Percentiles rank a stretch among this genome's conserved stretches.
These are phyloP conservation scores for Lactarius hengduanensis DNA, from an alignment of 768 basidiomycete genomes.

Conservation along the genomic window DNA sequence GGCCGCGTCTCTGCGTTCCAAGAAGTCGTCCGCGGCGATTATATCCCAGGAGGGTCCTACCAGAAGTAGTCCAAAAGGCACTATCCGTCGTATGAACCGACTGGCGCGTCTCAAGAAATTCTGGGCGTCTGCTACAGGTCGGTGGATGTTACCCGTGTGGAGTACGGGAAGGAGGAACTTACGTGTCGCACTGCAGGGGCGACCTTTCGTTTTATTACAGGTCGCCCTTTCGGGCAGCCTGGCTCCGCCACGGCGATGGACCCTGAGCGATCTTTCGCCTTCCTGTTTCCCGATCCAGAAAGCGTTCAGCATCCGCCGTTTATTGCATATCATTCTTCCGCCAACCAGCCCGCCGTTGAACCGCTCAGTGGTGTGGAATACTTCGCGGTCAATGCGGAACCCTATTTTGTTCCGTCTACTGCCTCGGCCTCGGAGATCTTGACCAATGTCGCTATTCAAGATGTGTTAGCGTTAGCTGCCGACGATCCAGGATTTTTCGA, in stretches of 20 bases:
- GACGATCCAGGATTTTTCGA: background rate
- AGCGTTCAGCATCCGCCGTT: background rate
- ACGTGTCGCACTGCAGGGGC: background rate
- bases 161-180: background rate
- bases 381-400: background rate
- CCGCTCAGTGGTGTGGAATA: background rate
- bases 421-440: constrained; percentile 23
- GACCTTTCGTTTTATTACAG: constrained; percentile 4
- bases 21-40: constrained; percentile 1
- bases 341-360: background rate
- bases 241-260: background rate
- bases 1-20: constrained; percentile 13
- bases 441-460: constrained; percentile 17
- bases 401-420: constrained; percentile 21
- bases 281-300: background rate
- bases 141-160: background rate
- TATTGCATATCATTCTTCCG: background rate
- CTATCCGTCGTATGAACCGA: background rate
- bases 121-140: constrained; percentile 11
- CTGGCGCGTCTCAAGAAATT: constrained; percentile 3
- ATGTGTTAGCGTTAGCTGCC: constrained; percentile 12
- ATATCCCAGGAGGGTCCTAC: background rate
- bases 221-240: background rate
- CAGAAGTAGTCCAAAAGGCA: background rate
- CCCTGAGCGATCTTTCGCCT: background rate